Base-by-base conservation (phyloP, 2,329 filamentous ascomycete species). In the Dactylellina sp. region DNA sequence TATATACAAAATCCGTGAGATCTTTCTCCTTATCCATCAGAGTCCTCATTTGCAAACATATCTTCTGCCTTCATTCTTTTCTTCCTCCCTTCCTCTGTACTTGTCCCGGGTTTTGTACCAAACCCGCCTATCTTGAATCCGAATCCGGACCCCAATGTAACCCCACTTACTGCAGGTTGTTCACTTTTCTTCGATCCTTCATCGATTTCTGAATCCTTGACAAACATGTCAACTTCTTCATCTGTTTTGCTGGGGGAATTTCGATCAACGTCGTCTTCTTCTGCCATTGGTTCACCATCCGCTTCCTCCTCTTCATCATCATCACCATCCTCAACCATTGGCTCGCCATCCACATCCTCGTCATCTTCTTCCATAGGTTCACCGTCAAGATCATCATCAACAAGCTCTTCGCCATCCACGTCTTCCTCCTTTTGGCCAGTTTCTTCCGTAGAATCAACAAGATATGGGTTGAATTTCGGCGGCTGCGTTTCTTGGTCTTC, bases 1-100 rank as follows among this genome's bases (percentile, higher is more conserved):
- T 46, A 46, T 46, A 7, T 46, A 7, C 7, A 24, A 4, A 20
- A 5, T 46, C 6, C 7, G 20, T 46, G 20, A 20, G 11, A 42
- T 42, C 3, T n/a, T n/a, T n/a, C n/a, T n/a, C n/a, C n/a, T 63
- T 40, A 65, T 47, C 60, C 46, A 46, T 74, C 70, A 39, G 70
- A 74, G 42, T 91, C 91, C 2, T 89, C 91, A 80, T 91, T 90
- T 9, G 90, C 91, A 86, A 95, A 96, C 91, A 95, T 93, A 79
- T 95, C 91, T 77, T 91, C 90, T 2, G 91, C 91, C 77, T 88
- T 88, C 81, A 91, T 89, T 75, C 90, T 86, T 79, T 86, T 89
- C 77, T 86, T 84, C 76, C 83, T 79, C 66, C 79, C 71, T 78
- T 78, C 74, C 80, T 81, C 50, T 77, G 78, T 63, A 40, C 76